Conservation (phyloP, 768 basidiomycete genomes). For the Tubosaeta brunneosetosa region DNA sequence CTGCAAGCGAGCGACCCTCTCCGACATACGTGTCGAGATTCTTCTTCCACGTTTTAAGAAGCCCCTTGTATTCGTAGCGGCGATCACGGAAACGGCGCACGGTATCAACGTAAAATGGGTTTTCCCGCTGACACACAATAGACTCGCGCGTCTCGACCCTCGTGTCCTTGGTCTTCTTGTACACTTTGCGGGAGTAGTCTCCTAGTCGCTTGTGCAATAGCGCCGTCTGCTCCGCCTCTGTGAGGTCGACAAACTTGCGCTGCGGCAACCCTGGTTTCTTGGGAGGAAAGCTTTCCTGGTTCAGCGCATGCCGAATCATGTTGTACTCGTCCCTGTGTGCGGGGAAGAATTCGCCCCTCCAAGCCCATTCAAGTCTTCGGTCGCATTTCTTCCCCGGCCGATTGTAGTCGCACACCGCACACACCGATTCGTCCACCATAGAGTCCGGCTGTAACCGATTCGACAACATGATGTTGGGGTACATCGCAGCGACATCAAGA, state of each 20-base stretch:
- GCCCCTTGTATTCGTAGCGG: slow-evolving; percentile 97
- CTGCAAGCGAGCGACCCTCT: slow-evolving; percentile 72
- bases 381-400: slow-evolving; percentile 95
- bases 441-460: slow-evolving; percentile 98
- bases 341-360: slow-evolving; percentile 98
- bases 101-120: slow-evolving; percentile 99
- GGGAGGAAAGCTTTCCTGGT: slow-evolving; percentile 89
- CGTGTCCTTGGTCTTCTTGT: slow-evolving; percentile 97
- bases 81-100: slow-evolving; percentile 96
- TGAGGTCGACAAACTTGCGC: slow-evolving; percentile 79
- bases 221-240: slow-evolving; percentile 82
- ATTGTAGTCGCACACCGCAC: slow-evolving; percentile 98
- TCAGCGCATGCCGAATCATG: slow-evolving; percentile 96
- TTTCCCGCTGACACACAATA: slow-evolving; percentile 96
- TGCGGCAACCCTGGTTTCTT: slow-evolving; percentile 68
- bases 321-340: slow-evolving; percentile 96
- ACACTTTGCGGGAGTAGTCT: slow-evolving; percentile 97
- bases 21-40: slow-evolving; percentile 72
- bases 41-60: slow-evolving; percentile 99
- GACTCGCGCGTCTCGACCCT: slow-evolving; percentile 90
- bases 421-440: slow-evolving; percentile 92
- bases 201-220: slow-evolving; percentile 94
- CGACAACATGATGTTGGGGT: slow-evolving; percentile 99
- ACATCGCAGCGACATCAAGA: slow-evolving; percentile 99
- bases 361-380: slow-evolving; percentile 92